Percentiles rank a stretch among this genome's conserved stretches.
Evolutionary conservation across 2,329 filamentous ascomycete genomes (phyloP).

Genomic region (Penicillium sp.): DNA sequence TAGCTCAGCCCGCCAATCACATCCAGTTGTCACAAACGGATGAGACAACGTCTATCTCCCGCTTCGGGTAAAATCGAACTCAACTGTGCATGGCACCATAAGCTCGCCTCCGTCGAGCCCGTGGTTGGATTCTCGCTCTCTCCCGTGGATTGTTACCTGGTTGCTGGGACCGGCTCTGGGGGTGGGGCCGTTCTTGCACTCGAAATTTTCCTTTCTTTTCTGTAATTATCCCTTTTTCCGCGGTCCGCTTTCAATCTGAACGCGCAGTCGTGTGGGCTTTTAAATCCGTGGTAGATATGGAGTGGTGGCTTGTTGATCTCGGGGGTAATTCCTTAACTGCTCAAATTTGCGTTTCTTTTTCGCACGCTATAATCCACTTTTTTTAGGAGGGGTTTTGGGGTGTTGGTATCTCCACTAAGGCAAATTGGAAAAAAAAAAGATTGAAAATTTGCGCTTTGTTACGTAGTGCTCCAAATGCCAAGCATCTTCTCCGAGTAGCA

Average conservation of each 20-base stretch:
- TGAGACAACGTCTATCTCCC: neutral
- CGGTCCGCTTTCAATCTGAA: neutral
- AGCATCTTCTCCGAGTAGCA: neutral
- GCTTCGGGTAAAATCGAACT: neutral
- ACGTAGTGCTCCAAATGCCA: neutral
- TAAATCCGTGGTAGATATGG: neutral
- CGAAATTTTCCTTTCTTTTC: neutral
- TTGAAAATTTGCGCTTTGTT: neutral
- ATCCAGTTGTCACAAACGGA: neutral
- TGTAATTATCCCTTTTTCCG: no score
- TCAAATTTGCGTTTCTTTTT: neutral
- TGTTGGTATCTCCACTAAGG: neutral
- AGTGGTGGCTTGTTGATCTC: neutral
- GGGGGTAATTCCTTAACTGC: neutral
- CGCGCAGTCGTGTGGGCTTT: neutral
- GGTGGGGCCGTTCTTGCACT: neutral
- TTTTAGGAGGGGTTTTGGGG: neutral
- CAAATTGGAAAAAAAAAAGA: neutral
- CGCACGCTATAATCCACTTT: neutral
- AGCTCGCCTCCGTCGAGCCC: neutral
- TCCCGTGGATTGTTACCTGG: constrained; percentile 15
- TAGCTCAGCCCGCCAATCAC: constrained; percentile 8
- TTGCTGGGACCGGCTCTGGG: constrained; percentile 18
- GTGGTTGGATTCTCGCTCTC: neutral
- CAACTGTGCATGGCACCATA: neutral